Base-by-base conservation (phyloP, 1,284 basidiomycete genomes). In the Tylopilus sp. region DNA sequence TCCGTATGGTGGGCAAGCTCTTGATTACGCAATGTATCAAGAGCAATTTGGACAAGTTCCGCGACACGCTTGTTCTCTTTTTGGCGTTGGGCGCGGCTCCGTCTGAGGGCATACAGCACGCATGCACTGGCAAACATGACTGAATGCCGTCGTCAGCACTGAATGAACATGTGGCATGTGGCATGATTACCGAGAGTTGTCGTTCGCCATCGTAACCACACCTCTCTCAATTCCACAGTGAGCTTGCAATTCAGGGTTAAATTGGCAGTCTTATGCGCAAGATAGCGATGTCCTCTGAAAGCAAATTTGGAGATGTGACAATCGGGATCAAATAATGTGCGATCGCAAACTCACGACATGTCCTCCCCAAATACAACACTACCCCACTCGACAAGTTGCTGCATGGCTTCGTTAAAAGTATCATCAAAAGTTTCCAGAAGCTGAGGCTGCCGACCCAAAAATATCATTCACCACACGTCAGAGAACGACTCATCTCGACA, bases 1-100 rank as follows among this genome's bases (percentile, higher is more conserved):
- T 97, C 94, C 57, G 84, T 82, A 68, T 94, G 86, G 72, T 98
- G 86, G 5, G 84, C 82, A 57, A 90, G 77, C 68, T 96, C 92
- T 74, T 93, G 92, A 66, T 92, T 90, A 63, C 89, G 89, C 57
- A 97, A 79, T 15, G 85, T 84, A 58, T 90, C 86, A 28, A 96
- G 81, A 5, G 88, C 88, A 53, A 89, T 82, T 64, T 88, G 84
- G 19, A 92, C 92, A 42, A 96, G 78, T 64, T 85, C 83, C 50
- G 85, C 81, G 41, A 92, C 85, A 58, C 85, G 87, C 61, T 79
- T 80, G 58, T 77, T 79, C 69, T 94, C 90, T n/a, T 77, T 72
- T 61, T 75, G 76, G 55, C 78, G 80, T 58, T 76, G 78, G 48
- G 80, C 75, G 57, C 81, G 73, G 44, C 76, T 74, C 45, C 73